Evolutionary conservation across 108 stramenopile genomes (phyloP), one percentile per base, ranked within the genome.

Genomic region (Skeletonema tropicum): DNA sequence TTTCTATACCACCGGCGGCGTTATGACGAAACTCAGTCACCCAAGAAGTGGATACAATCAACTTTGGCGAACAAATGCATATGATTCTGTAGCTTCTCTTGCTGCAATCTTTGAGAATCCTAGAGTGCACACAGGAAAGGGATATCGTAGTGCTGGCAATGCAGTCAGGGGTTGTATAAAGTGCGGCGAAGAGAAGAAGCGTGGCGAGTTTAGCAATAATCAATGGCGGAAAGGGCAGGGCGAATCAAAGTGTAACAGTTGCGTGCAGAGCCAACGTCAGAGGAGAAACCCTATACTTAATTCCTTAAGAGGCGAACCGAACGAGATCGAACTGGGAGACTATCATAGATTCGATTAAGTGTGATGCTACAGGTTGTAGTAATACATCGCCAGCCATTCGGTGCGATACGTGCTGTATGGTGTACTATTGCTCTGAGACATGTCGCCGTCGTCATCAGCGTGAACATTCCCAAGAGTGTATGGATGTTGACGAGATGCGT

Each of bases 21-120:
- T 75, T 11, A 75, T 75, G 74, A 75, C 70, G 14, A 48, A 71
- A 19, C 21, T 75, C 3, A 61, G 33, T 38, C 74, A 75, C 15
- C 74, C 74, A 30, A 70, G 26, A 5, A 23, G 66, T 31, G 74
- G 74, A 21, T 33, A 23, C 59, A 71, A 71, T 15, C 59, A 71
- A 15, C 21, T 75, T 19, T 75, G 74, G 74, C 14, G 74, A 6
- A 14, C 13, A 21, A 35, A 68, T 70, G 74, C 74, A 26, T 75
- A 75, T 36, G 30, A 67, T 14, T 60, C 58, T 12, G 25, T 61
- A 5, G 69, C n/a, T 17, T 60, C 60, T 13, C 62, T 75, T 60
- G 60, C 21, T 25, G 17, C 70, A 6, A 62, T 71, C 31, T 71
- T 75, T 61, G 61, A 15, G 32, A 75, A 75, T 71, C 74, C 74